These are phyloP conservation scores for Ceratocystis smalleyi DNA, from an alignment of 2,329 filamentous ascomycete species.

Conservation along the genomic window DNA sequence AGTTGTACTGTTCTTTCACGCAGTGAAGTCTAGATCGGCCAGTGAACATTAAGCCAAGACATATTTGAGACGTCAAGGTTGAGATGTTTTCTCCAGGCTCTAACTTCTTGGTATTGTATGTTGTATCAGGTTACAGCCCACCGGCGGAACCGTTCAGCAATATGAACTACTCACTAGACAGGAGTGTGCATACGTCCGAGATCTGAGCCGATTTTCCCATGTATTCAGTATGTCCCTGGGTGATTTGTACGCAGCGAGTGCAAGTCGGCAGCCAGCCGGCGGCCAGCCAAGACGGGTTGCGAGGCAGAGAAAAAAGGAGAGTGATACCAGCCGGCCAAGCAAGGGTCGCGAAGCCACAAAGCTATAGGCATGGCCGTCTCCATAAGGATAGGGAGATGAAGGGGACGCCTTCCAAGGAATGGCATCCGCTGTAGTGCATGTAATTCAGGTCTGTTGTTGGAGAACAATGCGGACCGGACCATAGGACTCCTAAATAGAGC, in stretches of 20 bases:
- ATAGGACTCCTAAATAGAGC: background rate
- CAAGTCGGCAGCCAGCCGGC: too few species aligned
- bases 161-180: background rate
- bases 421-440: background rate
- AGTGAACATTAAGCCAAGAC: background rate
- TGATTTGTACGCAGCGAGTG: too few species aligned
- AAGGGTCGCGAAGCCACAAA: too few species aligned
- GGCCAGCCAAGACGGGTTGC: background rate
- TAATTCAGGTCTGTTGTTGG: background rate
- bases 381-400: too few species aligned
- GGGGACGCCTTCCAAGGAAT: background rate
- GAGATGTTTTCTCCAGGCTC: background rate
- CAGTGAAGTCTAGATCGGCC: background rate
- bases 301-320: background rate
- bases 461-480: background rate
- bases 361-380: too few species aligned
- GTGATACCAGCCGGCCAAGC: background rate
- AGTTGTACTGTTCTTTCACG: too few species aligned
- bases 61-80: background rate
- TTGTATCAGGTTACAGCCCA: slow-evolving; percentile 3
- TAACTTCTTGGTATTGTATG: background rate
- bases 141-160: background rate
- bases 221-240: too few species aligned
- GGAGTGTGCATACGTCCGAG: background rate
- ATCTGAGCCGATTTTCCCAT: background rate